Conservation (phyloP, 2,329 filamentous ascomycete genomes). For the Cladosporium sphaerospermum region DNA sequence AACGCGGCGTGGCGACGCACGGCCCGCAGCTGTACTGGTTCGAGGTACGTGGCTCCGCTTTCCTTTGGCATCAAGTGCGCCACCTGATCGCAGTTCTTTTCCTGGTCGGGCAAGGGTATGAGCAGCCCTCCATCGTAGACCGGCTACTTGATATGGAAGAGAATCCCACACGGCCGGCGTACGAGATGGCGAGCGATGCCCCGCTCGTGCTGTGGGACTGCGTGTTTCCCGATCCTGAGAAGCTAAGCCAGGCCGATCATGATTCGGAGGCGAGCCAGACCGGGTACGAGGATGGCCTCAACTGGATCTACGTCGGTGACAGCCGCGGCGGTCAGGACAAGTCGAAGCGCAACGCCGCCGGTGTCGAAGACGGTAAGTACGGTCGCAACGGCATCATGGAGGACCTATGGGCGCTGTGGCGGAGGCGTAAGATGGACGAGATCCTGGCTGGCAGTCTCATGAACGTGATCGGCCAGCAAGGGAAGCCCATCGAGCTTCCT, state of each 20-base stretch:
- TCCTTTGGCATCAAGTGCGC: constrained; percentile 96
- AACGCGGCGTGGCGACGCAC: not conserved
- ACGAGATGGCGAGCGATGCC: constrained; percentile 83
- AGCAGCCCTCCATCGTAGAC: constrained; percentile 65
- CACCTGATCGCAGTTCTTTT: constrained; percentile 94
- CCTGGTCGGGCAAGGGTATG: constrained; percentile 80
- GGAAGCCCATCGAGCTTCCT: constrained; percentile 17
- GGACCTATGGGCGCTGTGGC: constrained; percentile 76
- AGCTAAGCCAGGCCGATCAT: constrained; percentile 33
- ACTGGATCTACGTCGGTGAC: constrained; percentile 77
- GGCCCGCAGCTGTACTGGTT: constrained; percentile 76
- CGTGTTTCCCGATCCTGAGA: constrained; percentile 60
- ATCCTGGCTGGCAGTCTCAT: constrained; percentile 70
- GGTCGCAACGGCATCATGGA: constrained; percentile 63
- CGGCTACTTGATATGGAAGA: constrained; percentile 66
- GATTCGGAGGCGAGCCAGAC: constrained; percentile 30
- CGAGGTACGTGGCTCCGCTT: constrained; percentile 81
- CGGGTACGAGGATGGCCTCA: constrained; percentile 51
- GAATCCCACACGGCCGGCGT: constrained; percentile 72
- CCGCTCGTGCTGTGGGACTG: constrained; percentile 96
- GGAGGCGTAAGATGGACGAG: constrained; percentile 82
- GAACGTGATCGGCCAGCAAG: constrained; percentile 48
- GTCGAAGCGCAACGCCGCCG: constrained; percentile 22
- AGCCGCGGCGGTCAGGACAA: constrained; percentile 37
- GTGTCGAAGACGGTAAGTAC: constrained; percentile 53